A percentile compares a stretch with the other conserved stretches of the same genome.
Evolutionary conservation across 768 basidiomycete genomes (phyloP).

Genomic region (Mycena metata): DNA sequence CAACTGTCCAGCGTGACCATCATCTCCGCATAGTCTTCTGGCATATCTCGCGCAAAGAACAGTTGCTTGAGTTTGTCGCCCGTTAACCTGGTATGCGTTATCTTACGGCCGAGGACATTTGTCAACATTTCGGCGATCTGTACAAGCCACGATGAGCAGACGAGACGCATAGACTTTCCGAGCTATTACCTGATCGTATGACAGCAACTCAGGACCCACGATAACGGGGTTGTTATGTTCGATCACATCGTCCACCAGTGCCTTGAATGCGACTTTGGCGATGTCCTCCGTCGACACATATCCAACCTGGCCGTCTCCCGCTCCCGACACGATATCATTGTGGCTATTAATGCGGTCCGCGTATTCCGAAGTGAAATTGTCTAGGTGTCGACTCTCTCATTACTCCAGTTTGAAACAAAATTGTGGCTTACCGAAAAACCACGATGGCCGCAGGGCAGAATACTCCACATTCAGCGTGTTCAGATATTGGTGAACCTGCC

Average conservation of each 20-base stretch:
- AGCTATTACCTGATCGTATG: conserved; percentile 48
- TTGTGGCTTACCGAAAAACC: conserved; percentile 49
- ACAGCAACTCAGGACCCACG: conserved; percentile 49
- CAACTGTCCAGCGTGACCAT: conserved; percentile 39
- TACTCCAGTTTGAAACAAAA: neutral
- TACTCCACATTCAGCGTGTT: conserved; percentile 49
- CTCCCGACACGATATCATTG: conserved; percentile 44
- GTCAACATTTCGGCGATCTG: conserved; percentile 47
- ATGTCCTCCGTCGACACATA: conserved; percentile 52
- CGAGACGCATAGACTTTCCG: neutral
- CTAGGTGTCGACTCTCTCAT: conserved; percentile 34
- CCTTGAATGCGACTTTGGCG: conserved; percentile 48
- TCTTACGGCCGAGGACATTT: conserved; percentile 45
- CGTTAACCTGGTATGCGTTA: conserved; percentile 45
- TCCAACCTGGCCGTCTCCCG: conserved; percentile 46
- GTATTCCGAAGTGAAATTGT: conserved; percentile 47
- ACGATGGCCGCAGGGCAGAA: conserved; percentile 52
- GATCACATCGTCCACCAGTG: conserved; percentile 43
- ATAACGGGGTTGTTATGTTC: conserved; percentile 46
- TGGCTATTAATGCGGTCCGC: conserved; percentile 41
- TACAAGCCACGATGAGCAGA: neutral
- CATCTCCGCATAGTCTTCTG: conserved; percentile 38
- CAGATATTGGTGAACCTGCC: conserved; percentile 53
- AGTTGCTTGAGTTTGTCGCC: conserved; percentile 37
- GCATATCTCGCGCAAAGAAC: conserved; percentile 35